Evolutionary conservation across 2,329 filamentous ascomycete species (phyloP), one percentile per base, ranked within the genome.

Genomic region (Aspergillus calidoustus): DNA sequence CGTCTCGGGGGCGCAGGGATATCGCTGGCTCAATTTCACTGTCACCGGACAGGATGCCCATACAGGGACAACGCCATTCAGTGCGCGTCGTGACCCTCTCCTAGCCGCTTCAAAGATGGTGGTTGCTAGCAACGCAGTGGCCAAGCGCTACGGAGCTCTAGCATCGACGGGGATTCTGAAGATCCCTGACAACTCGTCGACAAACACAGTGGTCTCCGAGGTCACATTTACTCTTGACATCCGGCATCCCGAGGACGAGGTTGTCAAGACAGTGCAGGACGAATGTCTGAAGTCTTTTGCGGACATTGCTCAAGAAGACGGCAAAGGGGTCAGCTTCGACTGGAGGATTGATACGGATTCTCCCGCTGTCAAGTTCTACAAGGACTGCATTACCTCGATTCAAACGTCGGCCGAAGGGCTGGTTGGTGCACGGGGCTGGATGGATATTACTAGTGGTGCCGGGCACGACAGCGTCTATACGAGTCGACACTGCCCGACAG

Each of bases 201-300:
- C 87, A 1, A 91, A 91, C 72, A 91, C 89, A 0, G 85, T 91
- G 1, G 86, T 88, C 0, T 87, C 87, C 2, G 76, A 79, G 46
- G 89, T 90, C 7, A 78, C 80, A 17, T 90, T 91, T 71, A 86
- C 83, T 8, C 81, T 91, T 7, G 89, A 91, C 67, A 85, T 91
- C 55, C 84, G 89, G 17, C 82, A 86, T 3, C 82, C 79, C 15
- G 76, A 81, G 5, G 84, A 90, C 70, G 74, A 74, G 11, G 83
- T 80, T 1, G 81, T 91, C 1, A 77, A 83, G 3, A 72, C 76
- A 5, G 80, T 90, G 46, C 86, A 89, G 66, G 72, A 79, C 1
- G 78, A 82, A 41, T 80, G 89, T 30, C 81, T 81, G 51, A 64
- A 69, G 1, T 83, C 86, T 47, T 91, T 90, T 70, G 77, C 76